Evolutionary conservation across 768 basidiomycete genomes (phyloP).

Genomic region (Boletus rubropictus): DNA sequence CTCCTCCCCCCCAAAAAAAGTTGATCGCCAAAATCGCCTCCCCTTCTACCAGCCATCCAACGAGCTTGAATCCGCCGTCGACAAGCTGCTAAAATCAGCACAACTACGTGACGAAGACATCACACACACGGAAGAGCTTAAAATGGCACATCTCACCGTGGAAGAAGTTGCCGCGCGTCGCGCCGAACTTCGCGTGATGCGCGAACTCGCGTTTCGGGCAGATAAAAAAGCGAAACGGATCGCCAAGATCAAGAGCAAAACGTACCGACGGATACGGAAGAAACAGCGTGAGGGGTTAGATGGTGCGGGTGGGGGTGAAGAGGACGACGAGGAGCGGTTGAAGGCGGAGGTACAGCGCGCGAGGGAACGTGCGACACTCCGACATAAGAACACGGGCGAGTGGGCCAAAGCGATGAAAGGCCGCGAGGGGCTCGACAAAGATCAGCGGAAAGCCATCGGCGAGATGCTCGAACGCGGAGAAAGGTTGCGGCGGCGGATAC

Average conservation of each 20-base stretch:
- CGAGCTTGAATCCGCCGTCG: slow-evolving; percentile 77
- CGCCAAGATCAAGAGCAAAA: slow-evolving; percentile 93
- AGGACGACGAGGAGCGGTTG: slow-evolving; percentile 47
- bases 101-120: slow-evolving; percentile 80
- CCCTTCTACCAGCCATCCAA: slow-evolving; percentile 60
- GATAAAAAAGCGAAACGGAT: slow-evolving; percentile 86
- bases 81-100: slow-evolving; percentile 73
- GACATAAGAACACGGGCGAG: slow-evolving; percentile 84
- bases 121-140: slow-evolving; percentile 72
- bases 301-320: slow-evolving; percentile 29
- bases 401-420: slow-evolving; percentile 76
- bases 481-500: slow-evolving; percentile 69
- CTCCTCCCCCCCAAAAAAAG: neutral
- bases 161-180: slow-evolving; percentile 84
- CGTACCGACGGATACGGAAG: slow-evolving; percentile 79
- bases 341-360: slow-evolving; percentile 78
- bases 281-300: slow-evolving; percentile 66
- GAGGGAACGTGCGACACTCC: slow-evolving; percentile 80
- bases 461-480: slow-evolving; percentile 86
- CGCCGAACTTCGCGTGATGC: slow-evolving; percentile 77
- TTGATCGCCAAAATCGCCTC: neutral
- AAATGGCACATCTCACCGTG: slow-evolving; percentile 73
- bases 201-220: slow-evolving; percentile 90
- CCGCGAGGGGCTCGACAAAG: slow-evolving; percentile 60
- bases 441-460: slow-evolving; percentile 62